Evolutionary conservation across 345 rosid species (phyloP).

Genomic region (Pelargonium nanum): DNA sequence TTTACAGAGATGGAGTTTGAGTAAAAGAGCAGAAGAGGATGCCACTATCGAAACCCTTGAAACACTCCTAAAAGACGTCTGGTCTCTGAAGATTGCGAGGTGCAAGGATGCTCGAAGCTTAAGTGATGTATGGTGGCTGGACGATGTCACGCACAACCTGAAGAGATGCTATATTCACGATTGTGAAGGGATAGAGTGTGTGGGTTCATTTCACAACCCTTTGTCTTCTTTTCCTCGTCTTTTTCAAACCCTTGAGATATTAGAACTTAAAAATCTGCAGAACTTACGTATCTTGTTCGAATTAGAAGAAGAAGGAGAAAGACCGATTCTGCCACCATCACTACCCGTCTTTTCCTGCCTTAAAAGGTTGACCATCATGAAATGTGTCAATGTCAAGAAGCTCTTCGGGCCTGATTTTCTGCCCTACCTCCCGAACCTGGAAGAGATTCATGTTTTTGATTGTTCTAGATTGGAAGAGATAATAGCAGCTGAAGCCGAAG

Average conservation of each 20-base stretch:
- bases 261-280: accelerated
- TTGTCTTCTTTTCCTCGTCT: background rate
- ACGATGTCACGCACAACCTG: background rate
- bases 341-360: constrained; percentile 2
- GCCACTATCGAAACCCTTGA: no score
- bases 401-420: constrained; percentile 5
- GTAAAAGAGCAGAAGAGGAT: background rate
- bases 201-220: background rate
- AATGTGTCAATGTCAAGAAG: constrained; percentile 10
- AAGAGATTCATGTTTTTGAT: background rate
- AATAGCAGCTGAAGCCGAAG: constrained; percentile 7
- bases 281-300: background rate
- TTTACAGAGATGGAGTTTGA: background rate
- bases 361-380: accelerated
- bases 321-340: background rate
- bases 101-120: background rate
- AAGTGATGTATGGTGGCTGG: background rate
- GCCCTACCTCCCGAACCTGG: constrained; percentile 13
- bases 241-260: background rate
- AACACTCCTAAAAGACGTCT: background rate
- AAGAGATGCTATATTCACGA: background rate
- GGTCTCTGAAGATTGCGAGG: background rate
- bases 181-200: background rate
- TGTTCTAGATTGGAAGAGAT: constrained; percentile 17
- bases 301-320: background rate